Percentiles rank a stretch among this genome's conserved stretches.
phyloP scores from a whole-genome alignment of 176 grass and related monocot species.

The Musa beccarii region DNA sequence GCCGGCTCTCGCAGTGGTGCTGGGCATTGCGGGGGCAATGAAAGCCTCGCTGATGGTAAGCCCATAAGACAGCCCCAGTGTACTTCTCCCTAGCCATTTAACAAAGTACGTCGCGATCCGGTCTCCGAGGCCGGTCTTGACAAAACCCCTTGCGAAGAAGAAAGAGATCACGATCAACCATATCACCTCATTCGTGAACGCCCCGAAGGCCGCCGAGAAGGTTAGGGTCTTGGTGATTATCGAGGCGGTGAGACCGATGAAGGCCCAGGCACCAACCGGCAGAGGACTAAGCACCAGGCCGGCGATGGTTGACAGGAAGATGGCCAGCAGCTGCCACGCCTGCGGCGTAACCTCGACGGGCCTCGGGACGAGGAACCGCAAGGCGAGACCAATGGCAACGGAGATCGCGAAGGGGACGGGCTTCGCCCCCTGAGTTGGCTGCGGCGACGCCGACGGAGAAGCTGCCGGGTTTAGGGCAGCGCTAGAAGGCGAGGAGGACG shows the following conservation, averaged over 20 bases:
- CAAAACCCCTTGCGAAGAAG: constrained; percentile 85
- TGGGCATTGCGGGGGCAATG: constrained; percentile 86
- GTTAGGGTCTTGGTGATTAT: constrained; percentile 62
- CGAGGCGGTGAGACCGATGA: constrained; percentile 71
- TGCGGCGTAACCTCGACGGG: constrained; percentile 56
- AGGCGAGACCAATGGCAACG: constrained; percentile 55
- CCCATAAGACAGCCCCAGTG: constrained; percentile 73
- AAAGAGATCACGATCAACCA: constrained; percentile 96
- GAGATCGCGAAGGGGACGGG: constrained; percentile 51
- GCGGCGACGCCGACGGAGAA: not conserved
- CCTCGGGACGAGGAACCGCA: constrained; percentile 60
- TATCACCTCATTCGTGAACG: constrained; percentile 94
- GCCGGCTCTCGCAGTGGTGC: constrained; percentile 76
- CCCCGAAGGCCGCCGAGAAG: constrained; percentile 74
- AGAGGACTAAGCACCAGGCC: constrained; percentile 83
- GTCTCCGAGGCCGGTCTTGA: constrained; percentile 77
- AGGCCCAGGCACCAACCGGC: constrained; percentile 88
- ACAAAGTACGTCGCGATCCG: constrained; percentile 86
- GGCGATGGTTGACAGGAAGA: constrained; percentile 80
- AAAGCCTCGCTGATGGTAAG: constrained; percentile 81
- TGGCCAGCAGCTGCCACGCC: constrained; percentile 88
- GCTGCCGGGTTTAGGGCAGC: not conserved
- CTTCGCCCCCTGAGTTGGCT: constrained; percentile 33
- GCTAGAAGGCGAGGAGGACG: not conserved
- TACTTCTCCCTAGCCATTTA: constrained; percentile 75